Evolutionary conservation across 1,284 basidiomycete genomes (phyloP), one percentile per base, ranked within the genome.

Genomic region (Agroathelia rolfsii): DNA sequence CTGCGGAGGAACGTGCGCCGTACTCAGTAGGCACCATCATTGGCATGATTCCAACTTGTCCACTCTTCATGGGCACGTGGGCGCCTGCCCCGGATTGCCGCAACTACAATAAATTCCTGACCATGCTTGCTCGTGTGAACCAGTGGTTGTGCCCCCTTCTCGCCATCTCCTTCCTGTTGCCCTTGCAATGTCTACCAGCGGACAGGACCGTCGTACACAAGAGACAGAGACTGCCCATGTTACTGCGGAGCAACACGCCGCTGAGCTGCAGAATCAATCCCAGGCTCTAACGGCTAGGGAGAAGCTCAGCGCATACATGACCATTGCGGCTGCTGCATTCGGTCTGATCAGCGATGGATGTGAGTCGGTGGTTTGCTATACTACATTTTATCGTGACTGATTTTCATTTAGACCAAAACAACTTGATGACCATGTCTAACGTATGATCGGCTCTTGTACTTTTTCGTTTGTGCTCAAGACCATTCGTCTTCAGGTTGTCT

Each of bases 301-400:
- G 41, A 51, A 44, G 7, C 48, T 73, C 31, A 76, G 75, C 44
- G 57, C 62, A 13, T 70, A 69, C 49, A 71, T 77, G 47, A 75
- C 75, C 10, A 76, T 79, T 41, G 53, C 64, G 21, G 75, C 75
- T 26, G 64, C 76, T 14, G 76, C 71, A 2, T 75, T 74, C 46
- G 78, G 76, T 25, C 54, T 82, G 26, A 72, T 82, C 41, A 76
- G 70, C 35, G 78, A 83, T 59, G 79, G 80, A 25, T 77, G 74
- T 74, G 46, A 56, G 60, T n/a, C n/a, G n/a, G n/a, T 61, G 23
- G 20, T 22, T 24, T 30, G 5, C 25, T 16, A 24, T 33, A 12
- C 17, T 28, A n/a, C n/a, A 36, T 19, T 21, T 19, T 13, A 11
- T 18, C 21, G 20, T 37, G 15, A 41, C 35, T 30, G 5, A 11